phyloP scores from a whole-genome alignment of 2,329 filamentous ascomycete genomes.

The Orbilia oligospora region DNA sequence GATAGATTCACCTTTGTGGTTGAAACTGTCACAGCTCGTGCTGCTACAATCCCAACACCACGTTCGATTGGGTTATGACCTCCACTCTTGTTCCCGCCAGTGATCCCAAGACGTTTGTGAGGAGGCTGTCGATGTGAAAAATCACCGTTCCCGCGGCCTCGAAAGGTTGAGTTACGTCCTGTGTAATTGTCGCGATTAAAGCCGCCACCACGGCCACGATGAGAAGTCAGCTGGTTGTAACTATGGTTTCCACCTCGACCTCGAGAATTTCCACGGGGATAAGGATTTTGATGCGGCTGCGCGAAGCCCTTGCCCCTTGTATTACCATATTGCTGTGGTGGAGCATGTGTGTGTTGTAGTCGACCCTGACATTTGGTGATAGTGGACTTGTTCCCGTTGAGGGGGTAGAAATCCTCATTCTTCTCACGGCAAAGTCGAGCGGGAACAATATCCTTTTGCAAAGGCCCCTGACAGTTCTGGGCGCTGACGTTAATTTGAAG shows the following conservation, averaged over 20 bases:
- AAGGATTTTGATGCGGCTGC: background rate
- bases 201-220: conserved; percentile 23
- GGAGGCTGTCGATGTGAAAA: conserved; percentile 29
- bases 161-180: conserved; percentile 40
- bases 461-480: background rate
- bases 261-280: background rate
- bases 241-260: conserved; percentile 26
- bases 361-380: background rate
- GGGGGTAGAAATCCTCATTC: conserved; percentile 30
- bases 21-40: background rate
- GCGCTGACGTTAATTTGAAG: background rate
- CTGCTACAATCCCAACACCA: background rate
- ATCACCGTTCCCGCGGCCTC: conserved; percentile 16
- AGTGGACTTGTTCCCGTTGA: conserved; percentile 44
- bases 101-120: conserved; percentile 4
- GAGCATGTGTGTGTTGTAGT: background rate
- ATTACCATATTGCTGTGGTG: background rate
- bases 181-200: background rate
- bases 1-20: background rate
- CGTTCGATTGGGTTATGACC: background rate
- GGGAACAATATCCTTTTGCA: background rate
- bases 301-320: background rate
- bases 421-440: background rate
- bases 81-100: conserved; percentile 11
- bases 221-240: conserved; percentile 37